Base-by-base conservation (phyloP, 371 early-diverging fungal species). In the Rhizopus sp. region DNA sequence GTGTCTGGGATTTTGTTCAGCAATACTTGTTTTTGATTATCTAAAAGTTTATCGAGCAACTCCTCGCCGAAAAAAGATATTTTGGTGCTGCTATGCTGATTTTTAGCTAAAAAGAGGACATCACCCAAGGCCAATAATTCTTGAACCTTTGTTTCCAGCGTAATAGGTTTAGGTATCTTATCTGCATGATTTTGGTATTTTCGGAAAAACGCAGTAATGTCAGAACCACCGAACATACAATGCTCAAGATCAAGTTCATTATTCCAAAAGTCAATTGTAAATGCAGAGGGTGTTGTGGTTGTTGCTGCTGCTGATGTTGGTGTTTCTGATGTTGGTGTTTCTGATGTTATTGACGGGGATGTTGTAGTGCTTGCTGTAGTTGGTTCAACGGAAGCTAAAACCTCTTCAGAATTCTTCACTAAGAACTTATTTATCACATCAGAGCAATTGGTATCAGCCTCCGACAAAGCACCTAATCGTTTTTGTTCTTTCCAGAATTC, bases 71-170 rank as follows among this genome's bases (percentile, higher is more conserved):
- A 59, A 59, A 58, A 41, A 58, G 51, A 57, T 30, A 47, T 57
- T 39, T 49, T 50, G 40, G 31, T 57, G 32, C 33, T 53, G 48
- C 53, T 59, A 23, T 53, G 48, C 23, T 59, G 59, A 40, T 59
- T 53, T 53, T 33, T 59, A 32, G 53, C 53, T 34, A 59, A 40
- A 41, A 41, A 41, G 15, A 57, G 53, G 47, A 59, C 53, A 53
- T 48, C 59, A 15, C 53, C 47, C 48, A 59, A 53, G 53, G 53
- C 59, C 38, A 59, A 59, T 40, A 59, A 31, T 53, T 59, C 59
- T 53, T 59, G 53, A 16, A 59, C 46, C 16, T 53, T 44, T 0
- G 15, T 53, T 59, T 59, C 59, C n/a, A 47, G n/a, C 16, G 33
- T 39, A 48, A 53, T 40, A 32, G 53, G 53, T 39, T 29, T 53